phyloP scores from a whole-genome alignment of 371 early-diverging fungal genomes.

The Fennellomyces sp. region DNA sequence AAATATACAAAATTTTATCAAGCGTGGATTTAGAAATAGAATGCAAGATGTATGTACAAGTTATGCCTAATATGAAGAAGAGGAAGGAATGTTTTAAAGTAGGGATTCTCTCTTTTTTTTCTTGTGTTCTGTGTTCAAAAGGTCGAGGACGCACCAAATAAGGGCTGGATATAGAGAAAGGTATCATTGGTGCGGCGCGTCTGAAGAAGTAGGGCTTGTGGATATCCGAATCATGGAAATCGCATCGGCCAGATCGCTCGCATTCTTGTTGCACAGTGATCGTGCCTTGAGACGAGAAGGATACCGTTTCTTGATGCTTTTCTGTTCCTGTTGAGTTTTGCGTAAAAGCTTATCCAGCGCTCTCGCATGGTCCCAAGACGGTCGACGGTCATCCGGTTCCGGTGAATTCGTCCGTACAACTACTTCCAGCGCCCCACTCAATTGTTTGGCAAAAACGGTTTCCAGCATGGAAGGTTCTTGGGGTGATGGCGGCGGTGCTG shows the following conservation, averaged over 20 bases:
- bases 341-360: constrained; percentile 15
- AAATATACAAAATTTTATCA: not conserved
- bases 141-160: not conserved
- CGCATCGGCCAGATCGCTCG: constrained; percentile 18
- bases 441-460: constrained; percentile 18
- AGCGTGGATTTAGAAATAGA: no score
- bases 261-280: constrained; percentile 11
- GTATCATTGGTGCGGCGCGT: not conserved
- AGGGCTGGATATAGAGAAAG: not conserved
- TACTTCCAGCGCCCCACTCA: constrained; percentile 15
- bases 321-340: constrained; percentile 9
- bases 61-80: not conserved
- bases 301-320: constrained; percentile 11
- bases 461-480: constrained; percentile 22
- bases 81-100: no score
- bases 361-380: constrained; percentile 15
- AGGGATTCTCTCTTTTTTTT: no score
- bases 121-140: no score
- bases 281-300: constrained; percentile 1
- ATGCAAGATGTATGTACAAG: constrained; percentile 4
- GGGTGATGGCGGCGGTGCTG: constrained; percentile 21
- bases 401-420: constrained; percentile 4
- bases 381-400: not conserved
- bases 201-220: not conserved
- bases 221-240: constrained; percentile 17